These are phyloP conservation scores for Dendrothele bispora DNA, from an alignment of 768 basidiomycete genomes.

Conservation along the genomic window DNA sequence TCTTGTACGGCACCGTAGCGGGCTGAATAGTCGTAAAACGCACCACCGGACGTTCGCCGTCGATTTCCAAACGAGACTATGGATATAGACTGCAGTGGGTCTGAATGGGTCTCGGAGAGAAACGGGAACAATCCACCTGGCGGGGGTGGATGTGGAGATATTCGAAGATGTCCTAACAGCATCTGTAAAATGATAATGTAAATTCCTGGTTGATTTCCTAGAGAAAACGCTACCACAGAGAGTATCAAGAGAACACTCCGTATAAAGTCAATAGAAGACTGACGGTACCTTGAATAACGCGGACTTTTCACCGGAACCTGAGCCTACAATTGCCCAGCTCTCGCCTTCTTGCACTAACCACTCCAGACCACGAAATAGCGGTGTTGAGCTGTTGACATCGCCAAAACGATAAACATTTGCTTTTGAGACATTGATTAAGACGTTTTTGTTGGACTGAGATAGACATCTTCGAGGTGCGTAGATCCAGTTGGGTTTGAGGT, in stretches of 20 bases:
- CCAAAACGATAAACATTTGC: constrained; percentile 62
- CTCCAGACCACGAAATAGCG: constrained; percentile 50
- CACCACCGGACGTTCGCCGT: constrained; percentile 56
- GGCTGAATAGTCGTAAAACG: constrained; percentile 91
- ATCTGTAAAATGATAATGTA: constrained; percentile 39
- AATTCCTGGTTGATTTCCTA: neutral
- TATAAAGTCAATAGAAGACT: constrained; percentile 10
- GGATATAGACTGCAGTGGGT: constrained; percentile 51
- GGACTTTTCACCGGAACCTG: constrained; percentile 58
- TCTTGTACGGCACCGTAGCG: constrained; percentile 89
- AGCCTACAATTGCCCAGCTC: constrained; percentile 76
- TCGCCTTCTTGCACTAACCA: constrained; percentile 65
- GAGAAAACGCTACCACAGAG: neutral
- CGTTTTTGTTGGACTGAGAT: too few relatives aligned
- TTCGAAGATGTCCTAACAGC: constrained; percentile 68
- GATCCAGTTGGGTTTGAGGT: too few relatives aligned
- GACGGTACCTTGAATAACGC: constrained; percentile 70
- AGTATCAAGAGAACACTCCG: neutral
- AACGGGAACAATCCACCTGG: constrained; percentile 81
- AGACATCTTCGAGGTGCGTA: too few relatives aligned
- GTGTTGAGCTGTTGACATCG: constrained; percentile 41
- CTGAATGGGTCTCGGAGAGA: constrained; percentile 36
- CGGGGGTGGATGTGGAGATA: constrained; percentile 59
- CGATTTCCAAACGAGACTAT: constrained; percentile 72
- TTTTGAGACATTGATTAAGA: constrained; percentile 38